Conservation (phyloP, 2,329 filamentous ascomycete species). For the Exophiala calicioides region DNA sequence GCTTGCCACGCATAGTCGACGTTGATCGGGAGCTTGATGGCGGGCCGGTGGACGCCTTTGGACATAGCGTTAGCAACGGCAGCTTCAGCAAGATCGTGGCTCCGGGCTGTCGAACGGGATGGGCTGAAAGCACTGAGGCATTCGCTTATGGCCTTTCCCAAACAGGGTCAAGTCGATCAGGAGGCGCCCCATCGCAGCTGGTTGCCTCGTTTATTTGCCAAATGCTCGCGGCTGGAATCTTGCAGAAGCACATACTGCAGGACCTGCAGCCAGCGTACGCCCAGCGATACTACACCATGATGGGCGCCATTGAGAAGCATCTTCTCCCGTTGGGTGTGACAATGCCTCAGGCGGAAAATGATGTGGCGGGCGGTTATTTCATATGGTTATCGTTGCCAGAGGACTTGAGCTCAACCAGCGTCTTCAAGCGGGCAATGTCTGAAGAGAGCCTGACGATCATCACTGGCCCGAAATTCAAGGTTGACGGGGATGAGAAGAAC, state of each 20-base stretch:
- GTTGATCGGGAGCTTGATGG: conserved; percentile 70
- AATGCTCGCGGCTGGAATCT: conserved; percentile 52
- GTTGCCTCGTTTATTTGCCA: conserved; percentile 59
- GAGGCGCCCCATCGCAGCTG: conserved; percentile 62
- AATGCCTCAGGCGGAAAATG: conserved; percentile 39
- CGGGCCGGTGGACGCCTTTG: conserved; percentile 64
- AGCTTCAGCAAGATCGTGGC: conserved; percentile 86
- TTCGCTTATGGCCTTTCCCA: conserved; percentile 62
- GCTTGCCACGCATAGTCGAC: conserved; percentile 73
- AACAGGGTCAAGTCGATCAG: conserved; percentile 59
- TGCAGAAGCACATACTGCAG: conserved; percentile 56
- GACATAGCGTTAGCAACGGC: conserved; percentile 81
- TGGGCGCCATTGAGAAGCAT: conserved; percentile 59
- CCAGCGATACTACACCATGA: conserved; percentile 56
- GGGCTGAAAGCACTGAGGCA: conserved; percentile 72
- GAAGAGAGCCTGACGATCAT: conserved; percentile 70
- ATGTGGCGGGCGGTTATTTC: conserved; percentile 78
- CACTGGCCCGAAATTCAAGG: conserved; percentile 69
- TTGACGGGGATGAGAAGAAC: conserved; percentile 57
- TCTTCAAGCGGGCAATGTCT: conserved; percentile 59
- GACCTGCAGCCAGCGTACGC: conserved; percentile 59
- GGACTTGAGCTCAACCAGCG: conserved; percentile 53
- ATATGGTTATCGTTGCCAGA: conserved; percentile 71
- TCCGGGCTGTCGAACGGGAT: conserved; percentile 82
- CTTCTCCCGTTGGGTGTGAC: conserved; percentile 67